Evolutionary conservation across 768 basidiomycete genomes (phyloP).

Genomic region (Pulveroboletus sp.): DNA sequence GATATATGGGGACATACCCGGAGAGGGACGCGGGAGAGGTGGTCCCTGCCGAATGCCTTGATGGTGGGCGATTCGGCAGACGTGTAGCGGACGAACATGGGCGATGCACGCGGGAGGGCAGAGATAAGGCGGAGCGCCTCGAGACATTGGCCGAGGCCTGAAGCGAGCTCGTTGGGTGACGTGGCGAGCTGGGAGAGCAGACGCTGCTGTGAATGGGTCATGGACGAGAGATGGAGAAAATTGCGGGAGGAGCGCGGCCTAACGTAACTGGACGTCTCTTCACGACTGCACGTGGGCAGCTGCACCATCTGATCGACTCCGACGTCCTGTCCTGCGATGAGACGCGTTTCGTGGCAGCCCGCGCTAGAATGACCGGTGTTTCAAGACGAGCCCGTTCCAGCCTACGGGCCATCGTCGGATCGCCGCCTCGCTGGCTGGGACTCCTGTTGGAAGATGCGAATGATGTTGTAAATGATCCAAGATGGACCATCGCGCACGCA

Average conservation of each 20-base stretch:
- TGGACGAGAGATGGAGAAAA: not conserved
- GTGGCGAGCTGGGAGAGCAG: conserved; percentile 28
- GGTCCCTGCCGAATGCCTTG: conserved; percentile 30
- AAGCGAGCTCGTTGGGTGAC: conserved; percentile 31
- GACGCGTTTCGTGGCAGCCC: too few relatives aligned
- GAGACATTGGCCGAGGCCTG: conserved; percentile 31
- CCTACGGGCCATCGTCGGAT: too few relatives aligned
- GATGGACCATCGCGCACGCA: too few relatives aligned
- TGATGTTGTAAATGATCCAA: too few relatives aligned
- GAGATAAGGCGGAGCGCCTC: conserved; percentile 31
- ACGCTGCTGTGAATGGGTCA: conserved; percentile 27
- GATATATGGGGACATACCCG: conserved; percentile 17
- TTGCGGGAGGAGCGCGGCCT: not conserved
- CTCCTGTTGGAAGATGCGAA: too few relatives aligned
- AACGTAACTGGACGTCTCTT: too few relatives aligned
- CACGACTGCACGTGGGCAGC: too few relatives aligned
- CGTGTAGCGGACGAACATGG: conserved; percentile 23
- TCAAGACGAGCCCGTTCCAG: too few relatives aligned
- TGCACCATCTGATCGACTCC: too few relatives aligned
- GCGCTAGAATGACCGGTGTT: too few relatives aligned
- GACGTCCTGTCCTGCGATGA: too few relatives aligned
- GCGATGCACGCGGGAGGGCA: conserved; percentile 25
- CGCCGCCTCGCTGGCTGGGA: too few relatives aligned
- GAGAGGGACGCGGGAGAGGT: conserved; percentile 30
- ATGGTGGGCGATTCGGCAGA: conserved; percentile 12